Evolutionary conservation across 2,329 filamentous ascomycete species (phyloP).

Genomic region (Leptographium lundbergii): DNA sequence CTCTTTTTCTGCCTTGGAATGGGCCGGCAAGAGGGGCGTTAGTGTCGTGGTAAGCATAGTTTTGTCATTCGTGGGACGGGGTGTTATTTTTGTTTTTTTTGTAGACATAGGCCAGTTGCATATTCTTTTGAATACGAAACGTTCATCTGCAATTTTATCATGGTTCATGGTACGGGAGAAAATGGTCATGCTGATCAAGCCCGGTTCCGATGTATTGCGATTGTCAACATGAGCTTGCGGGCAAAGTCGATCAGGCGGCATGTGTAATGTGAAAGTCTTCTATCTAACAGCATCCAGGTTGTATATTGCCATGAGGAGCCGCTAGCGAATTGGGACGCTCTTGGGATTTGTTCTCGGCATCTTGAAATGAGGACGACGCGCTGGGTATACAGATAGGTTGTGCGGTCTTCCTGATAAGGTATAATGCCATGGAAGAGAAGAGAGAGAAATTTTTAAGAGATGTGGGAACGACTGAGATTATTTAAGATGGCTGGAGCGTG

Average conservation of each 20-base stretch:
- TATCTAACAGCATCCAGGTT: slow-evolving; percentile 16
- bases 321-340: slow-evolving; percentile 97
- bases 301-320: slow-evolving; percentile 46
- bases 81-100: not conserved
- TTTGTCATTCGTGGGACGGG: not conserved
- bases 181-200: not conserved
- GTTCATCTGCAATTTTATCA: not conserved
- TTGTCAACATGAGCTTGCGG: not conserved
- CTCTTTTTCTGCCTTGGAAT: not conserved
- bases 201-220: not conserved
- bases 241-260: not conserved
- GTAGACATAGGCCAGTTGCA: not conserved
- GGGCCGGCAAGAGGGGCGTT: not conserved
- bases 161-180: not conserved
- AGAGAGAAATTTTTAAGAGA: slow-evolving; percentile 17
- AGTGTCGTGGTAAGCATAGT: not conserved
- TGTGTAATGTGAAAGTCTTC: slow-evolving; percentile 13
- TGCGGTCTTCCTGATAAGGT: slow-evolving; percentile 62
- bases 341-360: slow-evolving; percentile 64
- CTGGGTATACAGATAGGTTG: slow-evolving; percentile 31
- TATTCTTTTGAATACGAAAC: not conserved
- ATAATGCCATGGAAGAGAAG: slow-evolving; percentile 49
- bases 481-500: not conserved
- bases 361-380: slow-evolving; percentile 80
- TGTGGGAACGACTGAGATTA: not conserved